Base-by-base conservation (phyloP, 1,284 basidiomycete species). In the Melampsora larici-populina region DNA sequence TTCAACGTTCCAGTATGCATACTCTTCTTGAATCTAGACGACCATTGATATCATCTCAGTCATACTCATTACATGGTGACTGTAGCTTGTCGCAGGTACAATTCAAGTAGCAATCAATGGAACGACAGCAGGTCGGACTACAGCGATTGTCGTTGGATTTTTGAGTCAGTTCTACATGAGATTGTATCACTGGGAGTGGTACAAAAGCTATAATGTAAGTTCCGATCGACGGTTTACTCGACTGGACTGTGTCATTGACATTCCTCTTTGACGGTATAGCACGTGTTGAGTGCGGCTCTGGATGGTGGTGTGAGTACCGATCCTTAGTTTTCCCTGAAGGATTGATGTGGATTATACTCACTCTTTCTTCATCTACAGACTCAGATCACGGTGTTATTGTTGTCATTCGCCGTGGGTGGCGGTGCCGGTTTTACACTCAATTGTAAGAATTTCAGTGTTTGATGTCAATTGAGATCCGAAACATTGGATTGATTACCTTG, bases 21-120 rank as follows among this genome's bases (percentile, higher is more conserved):
- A 18, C 6, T 31, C 21, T 46, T 26, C n/a, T n/a, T 29, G 1
- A 31, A 43, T 49, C 11, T 18, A 21, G 2, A 2, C 9, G 7
- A 65, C 9, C 1, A 11, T 33, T 33, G 24, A 31, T n/a, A 11
- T 58, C 9, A 17, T 60, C 29, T 36, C 69, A 40, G 9, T 62
- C 3, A 26, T n/a, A 3, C 29, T 40, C 5, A 4, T 21, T 24
- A 33, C 1, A 24, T 74, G 18, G 31, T 49, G 13, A 36, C 31
- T 9, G 24, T 40, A 78, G 76, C 51, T 78, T 62, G 76, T 78
- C 3, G 76, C 69, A 26, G 76, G 76, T 24, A 78, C 76, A 0
- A 71, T 78, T n/a, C 76, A 78, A 71, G 76, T 78, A 26, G 76
- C 76, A 5, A 78, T 78, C 43, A 78, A 78, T 40, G 76, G 76